A percentile compares a stretch with the other conserved stretches of the same genome.
Evolutionary conservation across 2,329 filamentous ascomycete species (phyloP).

Genomic region (Fusarium floridanum): DNA sequence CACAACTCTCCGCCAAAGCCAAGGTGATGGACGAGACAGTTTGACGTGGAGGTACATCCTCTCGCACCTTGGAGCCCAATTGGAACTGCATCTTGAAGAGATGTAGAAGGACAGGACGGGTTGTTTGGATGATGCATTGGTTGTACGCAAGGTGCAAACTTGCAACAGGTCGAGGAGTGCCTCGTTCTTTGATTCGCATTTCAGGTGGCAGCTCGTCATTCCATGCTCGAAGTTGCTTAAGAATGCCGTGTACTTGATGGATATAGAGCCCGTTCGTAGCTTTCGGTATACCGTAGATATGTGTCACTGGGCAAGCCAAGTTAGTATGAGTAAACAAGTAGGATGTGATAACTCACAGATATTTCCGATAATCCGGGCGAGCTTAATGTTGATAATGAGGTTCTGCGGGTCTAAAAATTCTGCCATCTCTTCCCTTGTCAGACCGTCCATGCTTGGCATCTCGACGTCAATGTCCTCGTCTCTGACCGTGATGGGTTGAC

Average conservation of each 20-base stretch:
- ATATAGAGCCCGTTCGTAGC: constrained; percentile 46
- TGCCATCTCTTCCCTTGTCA: constrained; percentile 44
- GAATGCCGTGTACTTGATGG: constrained; percentile 46
- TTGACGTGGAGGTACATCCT: constrained; percentile 23
- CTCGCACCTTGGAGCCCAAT: constrained; percentile 19
- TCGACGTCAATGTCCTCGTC: constrained; percentile 53
- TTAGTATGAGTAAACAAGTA: accelerated
- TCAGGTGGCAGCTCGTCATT: constrained; percentile 42
- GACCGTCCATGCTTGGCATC: constrained; percentile 47
- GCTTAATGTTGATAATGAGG: constrained; percentile 46
- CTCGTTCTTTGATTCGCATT: constrained; percentile 44
- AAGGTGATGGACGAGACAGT: constrained; percentile 49
- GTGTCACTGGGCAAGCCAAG: constrained; percentile 31
- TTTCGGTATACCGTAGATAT: constrained; percentile 48
- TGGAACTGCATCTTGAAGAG: constrained; percentile 50
- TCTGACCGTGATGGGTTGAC: constrained; percentile 48
- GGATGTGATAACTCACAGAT: constrained; percentile 21
- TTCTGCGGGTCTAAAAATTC: constrained; percentile 49
- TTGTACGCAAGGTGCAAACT: constrained; percentile 50
- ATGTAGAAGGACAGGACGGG: constrained; percentile 47
- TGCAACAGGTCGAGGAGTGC: constrained; percentile 42
- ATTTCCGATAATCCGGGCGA: constrained; percentile 49
- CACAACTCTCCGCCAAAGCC: constrained; percentile 50
- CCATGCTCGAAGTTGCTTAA: constrained; percentile 48
- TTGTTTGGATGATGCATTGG: constrained; percentile 54